Base-by-base conservation (phyloP, 2,329 filamentous ascomycete species). In the Aureobasidium sp. region DNA sequence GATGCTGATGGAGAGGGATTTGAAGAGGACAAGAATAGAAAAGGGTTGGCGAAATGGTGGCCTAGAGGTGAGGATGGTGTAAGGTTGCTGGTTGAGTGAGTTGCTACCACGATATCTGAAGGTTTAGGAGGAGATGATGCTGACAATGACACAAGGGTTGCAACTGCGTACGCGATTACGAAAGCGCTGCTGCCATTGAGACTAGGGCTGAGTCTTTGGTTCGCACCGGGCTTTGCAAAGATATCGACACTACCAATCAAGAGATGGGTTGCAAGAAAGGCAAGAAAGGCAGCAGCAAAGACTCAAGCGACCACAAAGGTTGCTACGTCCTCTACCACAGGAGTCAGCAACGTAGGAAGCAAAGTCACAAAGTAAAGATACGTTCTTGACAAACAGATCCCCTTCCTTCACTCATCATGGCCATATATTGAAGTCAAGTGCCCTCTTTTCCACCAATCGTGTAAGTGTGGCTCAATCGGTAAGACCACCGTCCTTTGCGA, bases 121-220 rank as follows among this genome's bases (percentile, higher is more conserved):
- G 9, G n/a, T n/a, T 1, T 31, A 4, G 4, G 13, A 31, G 18
- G 38, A 4, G 7, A 25, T 3, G 20, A 58, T 58, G 13, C 58
- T 61, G 43, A 66, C 50, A 47, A 40, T 13, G 33, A 27, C 18
- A 15, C 3, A 33, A 77, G 75, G 78, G 88, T 98, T 69, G 96
- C 93, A 29, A 91, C 96, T 25, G 95, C 96, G 7, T 99, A 96
- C 83, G 92, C 94, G 1, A 87, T 98, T 69, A 97, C 94, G 1
- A 99, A 99, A 81, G 90, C 89, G 20, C 75, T 98, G 67, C 77
- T 99, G 69, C 94, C 96, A 0, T 73, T 93, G 16, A 87, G 96
- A 71, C 87, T 99, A 68, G 81, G 91, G 31, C 79, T 89, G 9
- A 97, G 95, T 80, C 86, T 97, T 5, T 97, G 93, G 93, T 91